Evolutionary conservation across 345 rosid species (phyloP).

Genomic region (Punica granatum): DNA sequence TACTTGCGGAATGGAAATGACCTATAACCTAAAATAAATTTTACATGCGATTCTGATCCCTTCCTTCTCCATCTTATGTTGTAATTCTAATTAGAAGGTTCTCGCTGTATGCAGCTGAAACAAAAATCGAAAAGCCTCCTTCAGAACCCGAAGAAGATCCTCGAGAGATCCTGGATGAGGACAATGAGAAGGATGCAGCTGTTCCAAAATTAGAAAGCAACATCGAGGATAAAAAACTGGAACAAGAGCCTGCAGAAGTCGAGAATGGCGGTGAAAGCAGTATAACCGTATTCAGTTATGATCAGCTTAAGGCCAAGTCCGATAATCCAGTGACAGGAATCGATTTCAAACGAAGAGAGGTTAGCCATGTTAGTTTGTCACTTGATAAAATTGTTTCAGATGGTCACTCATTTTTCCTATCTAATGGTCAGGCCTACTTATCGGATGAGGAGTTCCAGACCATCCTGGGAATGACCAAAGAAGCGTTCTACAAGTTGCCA

Average conservation of each 20-base stretch:
- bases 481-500: slow-evolving; percentile 75
- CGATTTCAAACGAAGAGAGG: slow-evolving; percentile 93
- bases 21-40: background rate
- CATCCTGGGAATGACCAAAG: slow-evolving; percentile 67
- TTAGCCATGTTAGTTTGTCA: slow-evolving; percentile 17
- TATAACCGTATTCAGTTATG: slow-evolving; percentile 58
- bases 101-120: slow-evolving; percentile 7
- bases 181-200: slow-evolving; percentile 43
- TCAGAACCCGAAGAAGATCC: slow-evolving; percentile 11
- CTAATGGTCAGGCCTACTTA: slow-evolving; percentile 57
- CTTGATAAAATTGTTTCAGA: background rate
- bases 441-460: slow-evolving; percentile 71
- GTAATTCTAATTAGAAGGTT: background rate
- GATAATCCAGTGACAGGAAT: slow-evolving; percentile 81
- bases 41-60: too few species aligned
- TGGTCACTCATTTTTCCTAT: background rate
- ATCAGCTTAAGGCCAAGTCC: slow-evolving; percentile 73
- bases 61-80: too few species aligned
- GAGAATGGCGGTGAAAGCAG: slow-evolving; percentile 25
- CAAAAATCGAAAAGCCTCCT: slow-evolving; percentile 7
- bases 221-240: slow-evolving; percentile 10
- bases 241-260: slow-evolving; percentile 36
- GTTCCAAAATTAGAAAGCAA: slow-evolving; percentile 30
- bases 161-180: slow-evolving; percentile 30
- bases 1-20: background rate